Percentiles rank a stretch among this genome's conserved stretches.
Evolutionary conservation across 2,329 filamentous ascomycete genomes (phyloP).

Genomic region (Aspergillus japonicus): DNA sequence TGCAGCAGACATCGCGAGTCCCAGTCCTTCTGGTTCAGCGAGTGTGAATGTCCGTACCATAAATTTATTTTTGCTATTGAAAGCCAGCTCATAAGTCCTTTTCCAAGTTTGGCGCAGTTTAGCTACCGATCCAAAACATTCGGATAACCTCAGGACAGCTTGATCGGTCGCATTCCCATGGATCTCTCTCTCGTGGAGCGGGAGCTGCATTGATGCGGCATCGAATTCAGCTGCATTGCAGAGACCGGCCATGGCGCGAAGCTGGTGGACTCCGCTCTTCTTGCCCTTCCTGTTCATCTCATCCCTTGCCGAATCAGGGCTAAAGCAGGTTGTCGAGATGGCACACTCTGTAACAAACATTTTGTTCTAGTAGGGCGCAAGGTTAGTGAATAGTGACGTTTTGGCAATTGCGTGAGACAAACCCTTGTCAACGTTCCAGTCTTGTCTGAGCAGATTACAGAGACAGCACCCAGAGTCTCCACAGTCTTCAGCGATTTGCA

Average conservation of each 20-base stretch:
- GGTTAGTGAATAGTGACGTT: not conserved
- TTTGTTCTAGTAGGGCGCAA: slow-evolving; percentile 53
- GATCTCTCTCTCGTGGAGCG: slow-evolving; percentile 62
- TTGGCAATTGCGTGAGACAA: not conserved
- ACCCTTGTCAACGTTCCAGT: slow-evolving; percentile 53
- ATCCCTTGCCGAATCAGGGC: slow-evolving; percentile 54
- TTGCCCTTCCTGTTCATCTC: slow-evolving; percentile 23
- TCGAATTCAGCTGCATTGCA: slow-evolving; percentile 78
- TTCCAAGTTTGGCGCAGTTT: slow-evolving; percentile 64
- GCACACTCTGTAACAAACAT: slow-evolving; percentile 70
- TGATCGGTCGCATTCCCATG: slow-evolving; percentile 76
- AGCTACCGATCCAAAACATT: slow-evolving; percentile 60
- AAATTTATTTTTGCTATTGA: slow-evolving; percentile 83
- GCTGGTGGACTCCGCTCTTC: slow-evolving; percentile 48
- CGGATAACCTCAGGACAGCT: slow-evolving; percentile 70
- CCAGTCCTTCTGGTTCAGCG: slow-evolving; percentile 10
- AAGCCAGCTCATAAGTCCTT: slow-evolving; percentile 66
- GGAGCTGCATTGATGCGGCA: slow-evolving; percentile 58
- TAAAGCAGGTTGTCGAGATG: slow-evolving; percentile 35
- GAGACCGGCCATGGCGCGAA: slow-evolving; percentile 62
- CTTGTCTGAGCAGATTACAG: slow-evolving; percentile 74
- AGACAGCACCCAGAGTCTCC: slow-evolving; percentile 71
- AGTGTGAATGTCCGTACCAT: slow-evolving; percentile 65
- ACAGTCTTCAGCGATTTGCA: slow-evolving; percentile 80
- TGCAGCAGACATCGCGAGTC: slow-evolving; percentile 4